Evolutionary conservation across 176 grass and related monocot genomes (phyloP).

Genomic region (Hordeum vulgare): MorexV3_pseudomolecules_assembly NC_058520.1:75757502-75758001

Average conservation of each 20-base stretch:
- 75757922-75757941: not conserved
- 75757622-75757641: not conserved
- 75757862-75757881: not conserved
- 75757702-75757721: slow-evolving; percentile 3
- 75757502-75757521: no score
- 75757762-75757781: not conserved
- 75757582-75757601: not conserved
- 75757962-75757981: not conserved
- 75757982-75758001: slow-evolving; percentile 12
- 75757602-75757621: not conserved
- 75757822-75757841: not conserved
- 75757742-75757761: not conserved
- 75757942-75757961: slow-evolving; percentile 18
- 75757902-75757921: not conserved
- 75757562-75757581: not conserved
- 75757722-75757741: not conserved
- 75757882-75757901: not conserved
- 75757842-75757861: not conserved
- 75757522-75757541: no score
- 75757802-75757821: not conserved
- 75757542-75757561: no score
- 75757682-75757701: not conserved
- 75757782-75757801: slow-evolving; percentile 6
- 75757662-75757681: not conserved
- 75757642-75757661: not conserved